Evolutionary conservation across 768 basidiomycete species (phyloP).

Genomic region (Cystobasidiopsis lactophilus): DNA sequence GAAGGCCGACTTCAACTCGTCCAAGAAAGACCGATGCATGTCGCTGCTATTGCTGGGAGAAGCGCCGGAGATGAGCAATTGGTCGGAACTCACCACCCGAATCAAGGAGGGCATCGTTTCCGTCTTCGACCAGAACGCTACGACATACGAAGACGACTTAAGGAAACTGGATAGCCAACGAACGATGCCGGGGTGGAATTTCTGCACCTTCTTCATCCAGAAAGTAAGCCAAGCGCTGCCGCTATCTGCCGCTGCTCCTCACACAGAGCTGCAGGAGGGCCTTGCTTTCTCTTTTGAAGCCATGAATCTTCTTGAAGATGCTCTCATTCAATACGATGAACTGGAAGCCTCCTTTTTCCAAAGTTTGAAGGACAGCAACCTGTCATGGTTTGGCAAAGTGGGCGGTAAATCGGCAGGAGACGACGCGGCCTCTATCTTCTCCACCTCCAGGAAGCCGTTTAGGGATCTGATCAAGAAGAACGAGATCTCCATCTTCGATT

Average conservation of each 20-base stretch:
- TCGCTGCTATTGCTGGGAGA: slow-evolving; percentile 26
- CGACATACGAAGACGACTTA: slow-evolving; percentile 70
- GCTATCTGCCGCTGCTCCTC: no score
- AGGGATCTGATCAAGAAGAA: slow-evolving; percentile 72
- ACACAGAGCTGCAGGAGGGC: slow-evolving; percentile 48
- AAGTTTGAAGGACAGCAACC: slow-evolving; percentile 41
- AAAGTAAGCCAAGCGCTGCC: slow-evolving; percentile 63
- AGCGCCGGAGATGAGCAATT: slow-evolving; percentile 35
- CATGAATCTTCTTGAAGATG: slow-evolving; percentile 72
- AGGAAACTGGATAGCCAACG: slow-evolving; percentile 69
- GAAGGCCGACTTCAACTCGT: slow-evolving; percentile 70
- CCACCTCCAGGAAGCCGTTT: slow-evolving; percentile 58
- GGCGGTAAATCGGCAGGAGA: slow-evolving; percentile 48
- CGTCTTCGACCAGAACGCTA: slow-evolving; percentile 59
- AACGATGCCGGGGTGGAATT: slow-evolving; percentile 93
- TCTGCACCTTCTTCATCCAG: slow-evolving; percentile 83
- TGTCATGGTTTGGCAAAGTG: slow-evolving; percentile 79
- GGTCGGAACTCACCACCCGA: slow-evolving; percentile 71
- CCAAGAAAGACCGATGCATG: slow-evolving; percentile 42
- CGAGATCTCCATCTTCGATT: slow-evolving; percentile 79
- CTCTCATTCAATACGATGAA: slow-evolving; percentile 69
- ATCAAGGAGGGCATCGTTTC: slow-evolving; percentile 72
- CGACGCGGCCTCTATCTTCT: slow-evolving; percentile 61
- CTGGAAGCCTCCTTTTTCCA: slow-evolving; percentile 57
- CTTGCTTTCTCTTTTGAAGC: slow-evolving; percentile 78